These are phyloP conservation scores for Psilocybe sp. DNA, from an alignment of 768 basidiomycete genomes.

Conservation along the genomic window DNA sequence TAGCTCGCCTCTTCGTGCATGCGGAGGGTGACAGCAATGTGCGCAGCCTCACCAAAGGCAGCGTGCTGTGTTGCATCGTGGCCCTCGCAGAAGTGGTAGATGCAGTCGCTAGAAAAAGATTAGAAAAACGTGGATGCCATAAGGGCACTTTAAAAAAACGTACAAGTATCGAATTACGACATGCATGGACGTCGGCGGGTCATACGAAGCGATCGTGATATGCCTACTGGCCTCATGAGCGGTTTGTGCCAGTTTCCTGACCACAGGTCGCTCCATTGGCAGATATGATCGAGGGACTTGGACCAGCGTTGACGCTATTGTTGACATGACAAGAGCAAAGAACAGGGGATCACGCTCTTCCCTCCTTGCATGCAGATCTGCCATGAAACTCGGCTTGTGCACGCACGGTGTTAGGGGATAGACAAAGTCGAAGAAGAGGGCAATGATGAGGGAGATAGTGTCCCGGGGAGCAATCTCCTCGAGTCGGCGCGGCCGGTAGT, in stretches of 20 bases:
- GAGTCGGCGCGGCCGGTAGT: conserved; percentile 72
- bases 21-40: conserved; percentile 77
- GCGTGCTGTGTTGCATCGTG: conserved; percentile 87
- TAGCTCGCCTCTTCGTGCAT: conserved; percentile 88
- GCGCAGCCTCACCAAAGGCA: conserved; percentile 82
- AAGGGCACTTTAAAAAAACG: conserved; percentile 30
- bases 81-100: conserved; percentile 88
- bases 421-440: conserved; percentile 91
- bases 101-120: conserved; percentile 56
- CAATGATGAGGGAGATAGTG: conserved; percentile 77
- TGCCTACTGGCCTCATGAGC: conserved; percentile 83
- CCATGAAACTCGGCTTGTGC: conserved; percentile 89
- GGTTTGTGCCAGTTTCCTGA: conserved; percentile 78
- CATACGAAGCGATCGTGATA: conserved; percentile 76
- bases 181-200: conserved; percentile 80
- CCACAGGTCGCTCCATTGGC: conserved; percentile 80
- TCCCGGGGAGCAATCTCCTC: conserved; percentile 83
- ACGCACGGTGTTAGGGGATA: conserved; percentile 89
- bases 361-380: conserved; percentile 74
- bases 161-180: conserved; percentile 89
- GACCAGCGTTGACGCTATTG: conserved; percentile 82
- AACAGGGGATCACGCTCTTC: conserved; percentile 90
- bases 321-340: conserved; percentile 88
- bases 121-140: conserved; percentile 7
- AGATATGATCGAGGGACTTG: conserved; percentile 88